Evolutionary conservation across 2,329 filamentous ascomycete species (phyloP), one percentile per base, ranked within the genome.

Genomic region (Malbranchea cinnamomea): DNA sequence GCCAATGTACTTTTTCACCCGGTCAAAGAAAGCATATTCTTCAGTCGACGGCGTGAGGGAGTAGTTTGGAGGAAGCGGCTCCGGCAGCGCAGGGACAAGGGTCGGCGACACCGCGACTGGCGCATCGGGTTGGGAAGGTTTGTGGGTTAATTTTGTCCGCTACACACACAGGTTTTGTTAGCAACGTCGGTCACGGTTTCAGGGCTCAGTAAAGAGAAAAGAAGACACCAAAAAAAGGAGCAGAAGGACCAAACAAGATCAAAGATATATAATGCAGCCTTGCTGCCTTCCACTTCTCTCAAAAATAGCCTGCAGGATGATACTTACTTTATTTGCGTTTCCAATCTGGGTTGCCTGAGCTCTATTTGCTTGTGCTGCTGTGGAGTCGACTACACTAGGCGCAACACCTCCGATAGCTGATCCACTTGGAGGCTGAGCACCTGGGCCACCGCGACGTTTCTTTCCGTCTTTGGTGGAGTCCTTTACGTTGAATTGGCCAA

Each of bases 1-100:
- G 37, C 78, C 76, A 34, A 98, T 82, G 46, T 78, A 87, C 56
- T 98, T 98, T 67, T 94, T 95, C 11, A 89, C 84, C 5, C 84
- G 77, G 37, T 98, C 89, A 45, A 98, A 98, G 57, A 95, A 95
- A 2, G 74, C 74, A 30, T 95, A 67, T 48, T 95, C 87, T 34
- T 95, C 87, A 31, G 75, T 69, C 14, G 70, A 79, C 1, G 83
- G 79, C n/a, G 74, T 74, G 6, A 75, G 64, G 1, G 75, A 72
- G 0, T 75, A 71, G 0, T 74, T 75, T 1, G 85, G 84, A 9
- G 79, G 74, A 18, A 95, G 69, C 2, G 89, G 85, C 48, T 87
- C 80, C 1, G 89, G 89, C 41, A 92, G 71, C 28, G 82, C 72
- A 1, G 89, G 89, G 1, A 87, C 84, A 26, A 98, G 61, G 0